phyloP scores from a whole-genome alignment of 1,139 yeast genomes.

The Pichia norvegensis region DNA sequence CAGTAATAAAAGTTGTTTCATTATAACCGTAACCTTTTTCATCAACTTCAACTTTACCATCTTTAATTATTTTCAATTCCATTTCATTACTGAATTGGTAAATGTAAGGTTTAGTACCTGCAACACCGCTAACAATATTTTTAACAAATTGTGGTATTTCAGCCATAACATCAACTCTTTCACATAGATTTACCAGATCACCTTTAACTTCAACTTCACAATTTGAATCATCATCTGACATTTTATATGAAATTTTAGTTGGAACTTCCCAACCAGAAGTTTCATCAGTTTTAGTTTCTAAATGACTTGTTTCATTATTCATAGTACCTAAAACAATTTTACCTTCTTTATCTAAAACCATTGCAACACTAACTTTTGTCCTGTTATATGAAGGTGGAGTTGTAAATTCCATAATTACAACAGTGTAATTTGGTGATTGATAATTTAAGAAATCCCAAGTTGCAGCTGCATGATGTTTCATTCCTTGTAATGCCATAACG shows the following conservation, averaged over 20 bases:
- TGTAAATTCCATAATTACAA: constrained; percentile 88
- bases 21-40: constrained; percentile 68
- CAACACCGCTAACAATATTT: constrained; percentile 86
- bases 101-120: constrained; percentile 92
- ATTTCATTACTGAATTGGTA: constrained; percentile 75
- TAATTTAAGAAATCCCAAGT: constrained; percentile 91
- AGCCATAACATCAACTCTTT: constrained; percentile 95
- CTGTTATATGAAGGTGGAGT: constrained; percentile 87
- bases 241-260: constrained; percentile 49
- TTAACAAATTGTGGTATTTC: constrained; percentile 93
- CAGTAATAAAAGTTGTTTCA: constrained; percentile 75
- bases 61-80: constrained; percentile 29
- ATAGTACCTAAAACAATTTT: constrained; percentile 59
- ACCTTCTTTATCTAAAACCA: constrained; percentile 52
- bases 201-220: constrained; percentile 41
- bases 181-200: constrained; percentile 52
- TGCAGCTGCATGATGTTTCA: constrained; percentile 98
- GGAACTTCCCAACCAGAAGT: constrained; percentile 95
- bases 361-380: constrained; percentile 74
- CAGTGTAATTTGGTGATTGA: constrained; percentile 68
- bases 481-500: constrained; percentile 97
- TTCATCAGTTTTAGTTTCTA: constrained; percentile 53
- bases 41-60: constrained; percentile 28
- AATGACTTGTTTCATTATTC: constrained; percentile 58
- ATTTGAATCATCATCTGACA: constrained; percentile 33